A percentile compares a stretch with the other conserved stretches of the same genome.
Conservation (phyloP, 345 rosid genomes). For the Adansonia digitata region DNA sequence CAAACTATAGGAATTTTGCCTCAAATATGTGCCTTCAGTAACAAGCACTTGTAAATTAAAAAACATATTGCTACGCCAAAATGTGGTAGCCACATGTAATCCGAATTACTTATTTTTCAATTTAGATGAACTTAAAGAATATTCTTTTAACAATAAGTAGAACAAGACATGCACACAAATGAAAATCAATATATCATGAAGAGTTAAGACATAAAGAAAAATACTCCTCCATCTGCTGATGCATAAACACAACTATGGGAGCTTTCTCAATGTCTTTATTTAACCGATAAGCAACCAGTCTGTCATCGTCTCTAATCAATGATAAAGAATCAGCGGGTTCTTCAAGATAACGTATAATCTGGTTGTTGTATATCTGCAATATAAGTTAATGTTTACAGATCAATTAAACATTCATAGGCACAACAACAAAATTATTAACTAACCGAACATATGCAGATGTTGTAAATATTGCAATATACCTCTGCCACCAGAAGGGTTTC, state of each 20-base stretch:
- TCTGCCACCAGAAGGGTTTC: constrained; percentile 87
- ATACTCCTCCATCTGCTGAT: constrained; percentile 81
- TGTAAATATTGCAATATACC: constrained; percentile 42
- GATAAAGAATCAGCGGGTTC: constrained; percentile 80
- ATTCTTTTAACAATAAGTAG: not conserved
- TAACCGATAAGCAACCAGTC: constrained; percentile 77
- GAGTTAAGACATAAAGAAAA: constrained; percentile 30
- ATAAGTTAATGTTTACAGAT: constrained; percentile 18
- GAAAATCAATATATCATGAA: constrained; percentile 4
- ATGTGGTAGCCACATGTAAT: not conserved
- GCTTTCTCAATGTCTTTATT: constrained; percentile 42
- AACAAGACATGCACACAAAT: not conserved
- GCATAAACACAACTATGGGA: constrained; percentile 76
- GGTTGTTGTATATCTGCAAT: constrained; percentile 76
- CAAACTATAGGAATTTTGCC: not conserved
- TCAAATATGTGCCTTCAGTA: not conserved
- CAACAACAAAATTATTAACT: not conserved
- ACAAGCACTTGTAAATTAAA: not conserved
- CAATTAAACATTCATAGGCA: constrained; percentile 8
- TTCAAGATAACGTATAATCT: constrained; percentile 74
- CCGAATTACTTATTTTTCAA: not conserved
- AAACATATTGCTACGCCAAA: not conserved
- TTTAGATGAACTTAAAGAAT: not conserved
- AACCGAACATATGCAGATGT: constrained; percentile 14
- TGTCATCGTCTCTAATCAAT: constrained; percentile 88